Percentiles rank a stretch among this genome's conserved stretches.
Conservation (phyloP, 345 rosid species). For the Eucalyptus marginata region DNA sequence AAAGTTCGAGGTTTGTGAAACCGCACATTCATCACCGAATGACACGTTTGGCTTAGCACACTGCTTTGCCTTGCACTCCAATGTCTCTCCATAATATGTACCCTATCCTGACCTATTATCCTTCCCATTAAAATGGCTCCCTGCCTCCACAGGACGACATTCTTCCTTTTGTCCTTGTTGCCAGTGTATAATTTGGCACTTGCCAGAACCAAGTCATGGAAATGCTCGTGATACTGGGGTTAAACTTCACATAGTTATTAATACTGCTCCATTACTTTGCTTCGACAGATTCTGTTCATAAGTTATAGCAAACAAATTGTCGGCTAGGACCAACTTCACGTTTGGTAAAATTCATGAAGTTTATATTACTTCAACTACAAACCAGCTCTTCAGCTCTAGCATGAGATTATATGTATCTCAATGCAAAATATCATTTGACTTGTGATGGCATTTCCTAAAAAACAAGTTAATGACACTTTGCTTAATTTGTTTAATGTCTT, state of each 20-base stretch:
- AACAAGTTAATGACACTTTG: background rate
- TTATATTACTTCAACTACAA: background rate
- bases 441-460: background rate
- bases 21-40: slow-evolving; percentile 5
- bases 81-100: background rate
- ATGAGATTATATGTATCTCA: background rate
- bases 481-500: too few relatives aligned
- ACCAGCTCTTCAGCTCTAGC: background rate
- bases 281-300: background rate
- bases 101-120: background rate
- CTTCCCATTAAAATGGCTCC: background rate
- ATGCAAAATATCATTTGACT: background rate
- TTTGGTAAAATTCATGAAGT: background rate
- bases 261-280: background rate
- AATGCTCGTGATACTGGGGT: background rate
- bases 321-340: background rate
- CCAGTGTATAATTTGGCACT: slow-evolving; percentile 36
- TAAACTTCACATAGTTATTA: background rate
- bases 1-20: too few relatives aligned
- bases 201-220: slow-evolving; percentile 22
- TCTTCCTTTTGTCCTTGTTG: slow-evolving; percentile 31
- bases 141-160: slow-evolving; percentile 16
- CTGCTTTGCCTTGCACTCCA: background rate
- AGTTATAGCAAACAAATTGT: background rate
- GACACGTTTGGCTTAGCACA: slow-evolving; percentile 4